Evolutionary conservation across 169 alveolate genomes (phyloP).

Genomic region (Plasmodium billcollinsi): DNA sequence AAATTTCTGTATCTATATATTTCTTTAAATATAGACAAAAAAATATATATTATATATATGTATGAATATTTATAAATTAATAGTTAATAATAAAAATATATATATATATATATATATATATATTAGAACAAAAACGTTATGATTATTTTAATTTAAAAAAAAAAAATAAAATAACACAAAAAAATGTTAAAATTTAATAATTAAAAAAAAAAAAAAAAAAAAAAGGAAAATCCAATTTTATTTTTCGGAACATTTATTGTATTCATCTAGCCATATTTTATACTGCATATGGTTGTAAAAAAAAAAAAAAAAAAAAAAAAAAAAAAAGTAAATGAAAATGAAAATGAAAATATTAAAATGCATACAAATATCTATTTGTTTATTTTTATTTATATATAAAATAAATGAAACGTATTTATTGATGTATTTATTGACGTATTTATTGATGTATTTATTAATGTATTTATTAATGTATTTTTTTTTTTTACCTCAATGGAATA

Average conservation of each 20-base stretch:
- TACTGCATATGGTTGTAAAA: conserved; percentile 38
- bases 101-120: no score
- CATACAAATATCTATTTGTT: neutral
- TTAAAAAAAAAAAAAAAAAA: conserved; percentile 8
- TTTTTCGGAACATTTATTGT: conserved; percentile 39
- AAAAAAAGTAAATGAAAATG: no score
- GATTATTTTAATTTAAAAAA: no score
- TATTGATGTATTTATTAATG: neutral
- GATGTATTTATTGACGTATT: neutral
- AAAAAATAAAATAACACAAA: neutral
- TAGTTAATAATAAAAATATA: no score
- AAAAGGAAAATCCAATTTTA: conserved; percentile 9
- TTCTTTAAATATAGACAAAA: no score
- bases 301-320: conserved; percentile 1
- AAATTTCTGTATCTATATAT: neutral
- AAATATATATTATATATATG: neutral
- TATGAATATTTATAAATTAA: no score
- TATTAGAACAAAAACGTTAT: no score
- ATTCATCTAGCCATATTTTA: conserved; percentile 45
- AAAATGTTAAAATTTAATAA: neutral
- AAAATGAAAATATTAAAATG: neutral
- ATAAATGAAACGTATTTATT: conserved; percentile 1
- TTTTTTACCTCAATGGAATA: conserved; percentile 37
- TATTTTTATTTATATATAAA: neutral
- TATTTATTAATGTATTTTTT: neutral